Evolutionary conservation across 129 eudicot genomes (phyloP).

Genomic region (Artemisia argyi): DNA sequence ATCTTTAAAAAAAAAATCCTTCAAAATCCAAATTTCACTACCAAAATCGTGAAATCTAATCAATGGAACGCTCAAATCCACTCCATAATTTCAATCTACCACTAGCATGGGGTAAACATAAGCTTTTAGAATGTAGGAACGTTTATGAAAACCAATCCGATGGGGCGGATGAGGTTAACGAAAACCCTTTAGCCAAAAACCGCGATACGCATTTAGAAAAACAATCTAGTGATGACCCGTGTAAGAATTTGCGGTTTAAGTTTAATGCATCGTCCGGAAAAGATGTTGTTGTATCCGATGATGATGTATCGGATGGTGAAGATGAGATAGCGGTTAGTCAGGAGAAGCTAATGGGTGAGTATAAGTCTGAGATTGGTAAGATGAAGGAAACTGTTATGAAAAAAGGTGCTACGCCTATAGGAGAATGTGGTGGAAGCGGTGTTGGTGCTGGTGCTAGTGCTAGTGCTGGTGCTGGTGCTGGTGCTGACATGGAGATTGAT

Average conservation of each 20-base stretch:
- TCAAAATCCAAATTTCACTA: slow-evolving; percentile 4
- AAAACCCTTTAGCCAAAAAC: not conserved
- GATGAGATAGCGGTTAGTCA: slow-evolving; percentile 52
- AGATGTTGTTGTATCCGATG: too few relatives aligned
- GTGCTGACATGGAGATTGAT: not conserved
- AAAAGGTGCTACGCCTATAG: slow-evolving; percentile 1
- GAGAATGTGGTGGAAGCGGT: slow-evolving; percentile 5
- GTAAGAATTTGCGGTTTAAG: not conserved
- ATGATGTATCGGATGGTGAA: not conserved
- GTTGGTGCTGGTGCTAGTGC: too few relatives aligned
- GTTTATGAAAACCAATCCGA: slow-evolving; percentile 24
- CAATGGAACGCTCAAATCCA: slow-evolving; percentile 43
- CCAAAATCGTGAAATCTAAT: not conserved
- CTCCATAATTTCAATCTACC: slow-evolving; percentile 51
- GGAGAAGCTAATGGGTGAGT: slow-evolving; percentile 59
- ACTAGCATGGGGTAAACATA: slow-evolving; percentile 66
- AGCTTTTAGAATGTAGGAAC: slow-evolving; percentile 44
- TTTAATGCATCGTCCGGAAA: not conserved
- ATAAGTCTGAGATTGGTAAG: slow-evolving; percentile 46
- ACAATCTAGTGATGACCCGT: not conserved
- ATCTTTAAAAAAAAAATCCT: not conserved
- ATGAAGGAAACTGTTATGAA: slow-evolving; percentile 49
- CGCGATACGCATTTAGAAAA: not conserved
- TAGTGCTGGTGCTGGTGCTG: not conserved
- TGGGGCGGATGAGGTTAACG: slow-evolving; percentile 15